Conservation (phyloP, 768 basidiomycete genomes). For the Coprinopsis strossmayeri region DNA sequence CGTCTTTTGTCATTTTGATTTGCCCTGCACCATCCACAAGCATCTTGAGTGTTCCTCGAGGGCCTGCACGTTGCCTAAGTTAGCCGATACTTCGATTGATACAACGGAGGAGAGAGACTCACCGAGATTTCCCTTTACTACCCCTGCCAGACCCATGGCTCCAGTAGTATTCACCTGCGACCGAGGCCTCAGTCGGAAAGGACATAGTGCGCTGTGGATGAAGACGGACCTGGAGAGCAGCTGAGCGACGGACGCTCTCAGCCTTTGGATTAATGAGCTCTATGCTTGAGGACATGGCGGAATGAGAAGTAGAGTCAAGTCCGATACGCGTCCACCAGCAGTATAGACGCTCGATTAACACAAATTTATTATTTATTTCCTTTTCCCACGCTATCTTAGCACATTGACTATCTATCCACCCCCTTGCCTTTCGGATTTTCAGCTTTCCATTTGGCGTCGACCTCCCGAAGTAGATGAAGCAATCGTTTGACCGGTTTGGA, state of each 20-base stretch:
- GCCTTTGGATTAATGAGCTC: conserved; percentile 97
- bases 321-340: too few relatives aligned
- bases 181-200: conserved; percentile 12
- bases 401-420: background rate
- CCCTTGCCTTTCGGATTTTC: conserved; percentile 15
- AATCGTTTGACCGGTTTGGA: conserved; percentile 44
- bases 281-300: conserved; percentile 65
- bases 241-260: conserved; percentile 85
- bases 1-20: conserved; percentile 99
- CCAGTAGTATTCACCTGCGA: conserved; percentile 85
- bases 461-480: conserved; percentile 38
- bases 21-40: conserved; percentile 96
- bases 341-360: too few relatives aligned
- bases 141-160: conserved; percentile 94
- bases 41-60: conserved; percentile 98
- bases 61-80: conserved; percentile 47
- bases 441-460: conserved; percentile 40
- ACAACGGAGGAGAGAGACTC: conserved; percentile 17
- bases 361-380: background rate
- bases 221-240: conserved; percentile 73
- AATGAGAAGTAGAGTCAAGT: conserved; percentile 10
- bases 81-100: background rate
- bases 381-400: background rate
- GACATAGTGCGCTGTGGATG: background rate
- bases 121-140: conserved; percentile 98